Base-by-base conservation (phyloP, 2,329 filamentous ascomycete species). In the Bipolaris bicolor region DNA sequence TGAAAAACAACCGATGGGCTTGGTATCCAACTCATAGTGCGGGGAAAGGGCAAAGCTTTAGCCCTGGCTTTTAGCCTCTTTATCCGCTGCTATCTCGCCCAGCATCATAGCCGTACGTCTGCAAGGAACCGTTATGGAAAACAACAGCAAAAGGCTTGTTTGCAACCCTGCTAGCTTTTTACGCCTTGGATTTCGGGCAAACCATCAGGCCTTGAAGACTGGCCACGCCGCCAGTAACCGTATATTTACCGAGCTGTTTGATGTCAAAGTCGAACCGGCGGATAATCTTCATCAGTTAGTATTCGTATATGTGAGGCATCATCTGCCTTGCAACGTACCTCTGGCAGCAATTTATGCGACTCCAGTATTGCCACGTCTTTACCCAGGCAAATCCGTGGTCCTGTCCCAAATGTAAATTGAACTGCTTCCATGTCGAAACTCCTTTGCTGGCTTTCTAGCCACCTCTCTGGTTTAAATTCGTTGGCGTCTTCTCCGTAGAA, bases 401-500 rank as follows among this genome's bases (percentile, higher is more conserved):
- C 71, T 15, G 67, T 54, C 0, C 71, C 69, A 47, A 74, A 75
- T 15, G 63, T 65, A 22, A 74, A 72, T n/a, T 71, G 66, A 18
- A 58, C 62, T 7, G 69, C 71, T 24, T 75, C 70, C 20, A 70
- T 54, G 45, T 70, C 66, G 20, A 67, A 63, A 7, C 22, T 60
- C 15, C 53, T 55, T 49, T 67, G 66, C 48, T 73, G 68, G 39
- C 54, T 61, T 37, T 61, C 52, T 52, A 80, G 36, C 79, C 79
- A 80, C 3, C 79, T 61, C 59, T 80, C 78, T 1, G 79, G 79
- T 11, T 64, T 65, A 44, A 77, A 81, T 10, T 72, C 66, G 33
- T 78, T 74, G 3, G 77, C 76, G 61, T 80, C 75, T 5, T 71
- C 65, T 1, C 78, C 77, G 49, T 79, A 80, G 7, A 84, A 62